phyloP scores from a whole-genome alignment of 192 early-diverging fungal genomes.

The Coemansia umbellata region DNA sequence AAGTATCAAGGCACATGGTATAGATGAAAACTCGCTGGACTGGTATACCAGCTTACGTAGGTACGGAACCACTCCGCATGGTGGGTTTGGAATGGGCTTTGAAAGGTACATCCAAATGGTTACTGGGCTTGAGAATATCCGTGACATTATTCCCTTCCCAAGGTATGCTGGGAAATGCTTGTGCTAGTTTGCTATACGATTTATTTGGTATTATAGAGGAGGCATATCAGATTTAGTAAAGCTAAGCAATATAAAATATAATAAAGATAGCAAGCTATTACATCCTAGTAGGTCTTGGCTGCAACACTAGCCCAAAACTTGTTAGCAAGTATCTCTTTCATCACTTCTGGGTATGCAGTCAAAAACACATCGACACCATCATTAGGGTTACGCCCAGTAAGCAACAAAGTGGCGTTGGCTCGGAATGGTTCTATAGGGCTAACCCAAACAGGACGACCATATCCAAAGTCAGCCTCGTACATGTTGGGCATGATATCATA shows the following conservation, averaged over 20 bases:
- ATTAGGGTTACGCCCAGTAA: conserved; percentile 16
- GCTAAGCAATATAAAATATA: background rate
- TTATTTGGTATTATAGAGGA: too few species aligned
- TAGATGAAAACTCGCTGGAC: conserved; percentile 65
- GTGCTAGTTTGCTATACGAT: too few species aligned
- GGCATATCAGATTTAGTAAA: too few species aligned
- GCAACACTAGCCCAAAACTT: conserved; percentile 36
- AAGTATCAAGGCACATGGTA: conserved; percentile 53
- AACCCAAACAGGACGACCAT: conserved; percentile 37
- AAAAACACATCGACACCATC: conserved; percentile 48
- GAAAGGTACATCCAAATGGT: conserved; percentile 76
- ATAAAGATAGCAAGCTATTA: background rate
- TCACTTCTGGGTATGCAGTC: conserved; percentile 29
- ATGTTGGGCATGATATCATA: conserved; percentile 44
- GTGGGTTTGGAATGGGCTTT: conserved; percentile 89
- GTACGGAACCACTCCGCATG: conserved; percentile 81
- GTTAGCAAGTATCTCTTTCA: conserved; percentile 41
- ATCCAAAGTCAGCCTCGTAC: conserved; percentile 41
- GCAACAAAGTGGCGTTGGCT: conserved; percentile 32
- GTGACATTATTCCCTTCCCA: conserved; percentile 68
- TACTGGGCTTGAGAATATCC: conserved; percentile 74
- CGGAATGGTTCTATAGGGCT: conserved; percentile 43
- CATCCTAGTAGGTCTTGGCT: conserved; percentile 24
- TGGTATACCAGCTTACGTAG: conserved; percentile 84
- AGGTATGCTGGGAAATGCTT: conserved; percentile 54